These are phyloP conservation scores for Rhodamnia rubescens DNA, from an alignment of 345 rosid species.

Conservation along the genomic window DNA sequence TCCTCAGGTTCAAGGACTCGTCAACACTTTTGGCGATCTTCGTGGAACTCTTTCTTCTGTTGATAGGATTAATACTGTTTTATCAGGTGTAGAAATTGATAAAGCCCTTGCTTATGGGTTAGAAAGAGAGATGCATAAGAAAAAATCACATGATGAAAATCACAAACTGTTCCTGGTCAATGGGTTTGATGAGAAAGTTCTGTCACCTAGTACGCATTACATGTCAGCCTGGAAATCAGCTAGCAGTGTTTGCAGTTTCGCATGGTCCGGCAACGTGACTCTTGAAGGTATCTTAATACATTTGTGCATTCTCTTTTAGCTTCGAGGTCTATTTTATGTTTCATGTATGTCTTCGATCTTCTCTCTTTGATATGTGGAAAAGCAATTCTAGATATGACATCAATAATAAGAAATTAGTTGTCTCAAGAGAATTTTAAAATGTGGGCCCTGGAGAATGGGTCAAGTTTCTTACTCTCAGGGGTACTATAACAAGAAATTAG, in stretches of 20 bases:
- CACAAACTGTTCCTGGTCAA: slow-evolving; percentile 41
- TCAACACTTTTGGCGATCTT: slow-evolving; percentile 92
- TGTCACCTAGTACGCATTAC: slow-evolving; percentile 33
- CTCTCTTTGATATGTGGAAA: neutral
- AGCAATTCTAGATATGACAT: neutral
- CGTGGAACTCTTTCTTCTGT: slow-evolving; percentile 82
- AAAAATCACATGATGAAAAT: slow-evolving; percentile 38
- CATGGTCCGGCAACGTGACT: slow-evolving; percentile 83
- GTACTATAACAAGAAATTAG: neutral
- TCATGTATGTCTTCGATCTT: neutral
- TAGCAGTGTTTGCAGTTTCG: slow-evolving; percentile 37
- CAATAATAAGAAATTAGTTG: neutral
- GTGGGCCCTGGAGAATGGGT: neutral
- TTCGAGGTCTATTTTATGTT: neutral
- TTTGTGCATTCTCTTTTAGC: neutral
- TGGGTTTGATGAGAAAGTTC: slow-evolving; percentile 32
- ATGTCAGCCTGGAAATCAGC: slow-evolving; percentile 63
- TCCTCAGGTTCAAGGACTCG: slow-evolving; percentile 88
- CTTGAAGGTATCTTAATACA: slow-evolving; percentile 55
- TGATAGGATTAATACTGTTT: slow-evolving; percentile 79
- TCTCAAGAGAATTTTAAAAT: neutral
- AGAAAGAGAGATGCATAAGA: slow-evolving; percentile 68
- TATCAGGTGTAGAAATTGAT: slow-evolving; percentile 69
- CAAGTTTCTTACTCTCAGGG: neutral
- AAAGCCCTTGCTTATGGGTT: slow-evolving; percentile 86